These are phyloP conservation scores for Aspergillus alliaceus DNA, from an alignment of 2,329 filamentous ascomycete species.

Conservation along the genomic window DNA sequence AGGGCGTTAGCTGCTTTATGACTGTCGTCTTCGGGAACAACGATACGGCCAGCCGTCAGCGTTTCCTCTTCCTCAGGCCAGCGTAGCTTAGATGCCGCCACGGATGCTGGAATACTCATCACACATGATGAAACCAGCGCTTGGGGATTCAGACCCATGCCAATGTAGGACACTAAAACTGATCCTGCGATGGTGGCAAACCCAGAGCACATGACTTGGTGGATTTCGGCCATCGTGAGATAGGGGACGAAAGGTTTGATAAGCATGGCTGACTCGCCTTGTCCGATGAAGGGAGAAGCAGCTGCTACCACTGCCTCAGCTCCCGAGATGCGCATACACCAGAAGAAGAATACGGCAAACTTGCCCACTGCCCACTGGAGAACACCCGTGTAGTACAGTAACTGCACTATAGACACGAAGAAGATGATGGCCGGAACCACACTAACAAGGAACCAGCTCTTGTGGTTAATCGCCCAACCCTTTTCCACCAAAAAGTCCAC, in stretches of 20 bases:
- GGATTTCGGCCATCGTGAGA: constrained; percentile 82
- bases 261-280: constrained; percentile 91
- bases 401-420: constrained; percentile 89
- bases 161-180: constrained; percentile 82
- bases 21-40: constrained; percentile 77
- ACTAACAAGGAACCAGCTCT: constrained; percentile 68
- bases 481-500: constrained; percentile 67
- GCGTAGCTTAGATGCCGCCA: constrained; percentile 85
- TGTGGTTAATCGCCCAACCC: constrained; percentile 42
- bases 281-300: constrained; percentile 89
- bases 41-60: constrained; percentile 75
- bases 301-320: constrained; percentile 92
- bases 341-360: constrained; percentile 89
- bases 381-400: constrained; percentile 76
- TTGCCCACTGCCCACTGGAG: constrained; percentile 89
- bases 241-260: constrained; percentile 84
- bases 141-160: constrained; percentile 78
- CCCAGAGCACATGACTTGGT: constrained; percentile 89
- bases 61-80: constrained; percentile 87
- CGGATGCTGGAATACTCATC: constrained; percentile 90
- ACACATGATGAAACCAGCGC: constrained; percentile 88
- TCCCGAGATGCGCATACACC: constrained; percentile 80
- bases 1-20: constrained; percentile 72
- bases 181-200: constrained; percentile 91
- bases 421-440: constrained; percentile 94